These are phyloP conservation scores for Oryza officinalis DNA, from an alignment of 176 grass and related monocot genomes.

Conservation along the genomic window DNA sequence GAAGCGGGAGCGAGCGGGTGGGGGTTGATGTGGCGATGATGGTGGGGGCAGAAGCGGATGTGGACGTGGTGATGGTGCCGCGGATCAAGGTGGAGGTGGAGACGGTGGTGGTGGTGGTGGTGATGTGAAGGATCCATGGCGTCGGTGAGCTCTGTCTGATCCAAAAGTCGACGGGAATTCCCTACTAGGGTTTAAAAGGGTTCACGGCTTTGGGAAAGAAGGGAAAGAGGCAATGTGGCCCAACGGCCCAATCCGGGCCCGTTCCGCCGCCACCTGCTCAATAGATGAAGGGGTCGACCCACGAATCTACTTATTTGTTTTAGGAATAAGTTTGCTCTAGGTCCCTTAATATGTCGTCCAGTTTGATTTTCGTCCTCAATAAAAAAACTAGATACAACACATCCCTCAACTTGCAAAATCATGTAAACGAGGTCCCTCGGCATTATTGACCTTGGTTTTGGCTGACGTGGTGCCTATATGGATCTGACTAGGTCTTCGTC, in stretches of 20 bases:
- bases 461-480: too few relatives aligned
- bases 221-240: background rate
- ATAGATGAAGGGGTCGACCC: too few relatives aligned
- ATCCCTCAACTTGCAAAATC: too few relatives aligned
- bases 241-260: background rate
- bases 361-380: too few relatives aligned
- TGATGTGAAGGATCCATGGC: conserved; percentile 31
- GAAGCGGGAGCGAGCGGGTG: conserved; percentile 11
- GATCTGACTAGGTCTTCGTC: too few relatives aligned
- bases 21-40: background rate
- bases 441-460: too few relatives aligned
- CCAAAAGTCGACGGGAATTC: background rate
- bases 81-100: conserved; percentile 49
- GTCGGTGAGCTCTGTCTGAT: background rate
- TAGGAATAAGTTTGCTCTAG: too few relatives aligned
- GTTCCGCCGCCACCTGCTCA: too few relatives aligned
- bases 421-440: too few relatives aligned
- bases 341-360: too few relatives aligned
- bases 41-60: conserved; percentile 31
- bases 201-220: background rate
- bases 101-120: conserved; percentile 36
- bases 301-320: too few relatives aligned
- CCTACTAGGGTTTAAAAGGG: background rate
- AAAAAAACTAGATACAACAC: too few relatives aligned
- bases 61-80: conserved; percentile 42